Base-by-base conservation (phyloP, 2,329 filamentous ascomycete species). In the Fusarium scirpi region DNA sequence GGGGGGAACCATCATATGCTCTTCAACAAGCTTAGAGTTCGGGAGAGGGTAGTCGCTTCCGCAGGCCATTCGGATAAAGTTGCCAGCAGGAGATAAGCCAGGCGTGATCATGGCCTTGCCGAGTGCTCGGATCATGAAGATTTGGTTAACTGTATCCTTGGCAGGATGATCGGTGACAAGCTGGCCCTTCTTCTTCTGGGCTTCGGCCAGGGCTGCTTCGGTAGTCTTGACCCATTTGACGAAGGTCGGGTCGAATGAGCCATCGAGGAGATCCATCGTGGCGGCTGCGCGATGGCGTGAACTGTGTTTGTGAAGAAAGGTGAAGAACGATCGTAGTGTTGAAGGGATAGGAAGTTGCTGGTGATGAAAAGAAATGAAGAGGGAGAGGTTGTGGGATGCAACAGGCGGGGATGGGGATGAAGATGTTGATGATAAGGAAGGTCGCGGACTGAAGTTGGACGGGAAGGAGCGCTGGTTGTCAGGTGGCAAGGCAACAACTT, bases 141-240 rank as follows among this genome's bases (percentile, higher is more conserved):
- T 58, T 6, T 2, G 4, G 3, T 30, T 15, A 2, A 62, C 8
- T 2, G 12, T 4, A 1, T 7, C 6, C 11, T 12, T 1, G 1
- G 22, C 2, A 8, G 20, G 62, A 10, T 60, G 58, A n/a, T 70
- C 67, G 7, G 38, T 38, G 3, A 64, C 58, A n/a, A 43, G n/a
- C 29, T 68, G 25, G 3, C 67, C 62, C 30, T 70, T 64, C 16
- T 49, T 48, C 10, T 3, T 1, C 20, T 13, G 12, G 7, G 38
- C 46, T 11, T 58, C 12, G 3, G 25, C 25, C 3, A 11, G n/a
- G 4, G 15, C 16, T 11, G 22, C 10, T 29, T 63, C 18, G 10
- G 63, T 13, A 6, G 11, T 3, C 12, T 51, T 44, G 20, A 64
- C 6, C 10, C 34, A 15, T 16, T 6, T 6, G 4, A 34, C 2